A percentile compares a stretch with the other conserved stretches of the same genome.
These are phyloP conservation scores for Staphylotrichum tortipilum DNA, from an alignment of 495 filamentous ascomycete species.

Conservation along the genomic window DNA sequence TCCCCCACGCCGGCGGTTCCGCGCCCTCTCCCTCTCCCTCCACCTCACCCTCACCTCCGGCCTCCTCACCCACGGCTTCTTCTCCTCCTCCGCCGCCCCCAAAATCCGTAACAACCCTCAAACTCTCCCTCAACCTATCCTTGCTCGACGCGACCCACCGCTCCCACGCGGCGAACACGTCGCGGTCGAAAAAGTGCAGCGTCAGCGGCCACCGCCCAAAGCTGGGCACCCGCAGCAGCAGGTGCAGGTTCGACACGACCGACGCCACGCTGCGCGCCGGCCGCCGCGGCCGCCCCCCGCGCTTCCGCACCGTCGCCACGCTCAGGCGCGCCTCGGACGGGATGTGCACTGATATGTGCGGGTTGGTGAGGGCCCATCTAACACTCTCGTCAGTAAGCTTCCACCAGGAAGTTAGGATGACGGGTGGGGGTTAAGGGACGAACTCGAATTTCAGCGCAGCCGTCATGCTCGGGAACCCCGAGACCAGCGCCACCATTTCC, in stretches of 20 bases:
- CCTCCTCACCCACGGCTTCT: not conserved
- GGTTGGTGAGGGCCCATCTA: conserved; percentile 93
- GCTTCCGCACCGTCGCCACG: conserved; percentile 27
- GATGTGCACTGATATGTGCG: conserved; percentile 67
- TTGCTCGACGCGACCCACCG: conserved; percentile 46
- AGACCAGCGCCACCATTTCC: conserved; percentile 86
- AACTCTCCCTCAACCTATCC: conserved; percentile 37
- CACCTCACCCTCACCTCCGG: not conserved
- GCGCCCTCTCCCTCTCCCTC: not conserved
- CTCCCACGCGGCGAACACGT: conserved; percentile 62
- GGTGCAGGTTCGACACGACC: conserved; percentile 65
- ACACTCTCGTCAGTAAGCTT: too few relatives aligned
- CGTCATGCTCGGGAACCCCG: conserved; percentile 77
- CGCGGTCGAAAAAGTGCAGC: conserved; percentile 67
- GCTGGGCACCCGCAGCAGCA: conserved; percentile 65
- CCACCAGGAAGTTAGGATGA: too few relatives aligned
- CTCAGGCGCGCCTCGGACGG: conserved; percentile 46
- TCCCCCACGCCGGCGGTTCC: conserved; percentile 30
- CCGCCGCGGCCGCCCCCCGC: conserved; percentile 38
- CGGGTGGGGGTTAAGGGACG: conserved; percentile 21
- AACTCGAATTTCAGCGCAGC: conserved; percentile 95
- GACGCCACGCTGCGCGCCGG: conserved; percentile 51
- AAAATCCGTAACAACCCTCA: conserved; percentile 52
- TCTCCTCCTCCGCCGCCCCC: conserved; percentile 4
- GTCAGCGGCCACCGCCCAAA: conserved; percentile 77